Conservation (phyloP, 169 alveolate genomes). For the Pseudocohnilembus persalinus region DNA sequence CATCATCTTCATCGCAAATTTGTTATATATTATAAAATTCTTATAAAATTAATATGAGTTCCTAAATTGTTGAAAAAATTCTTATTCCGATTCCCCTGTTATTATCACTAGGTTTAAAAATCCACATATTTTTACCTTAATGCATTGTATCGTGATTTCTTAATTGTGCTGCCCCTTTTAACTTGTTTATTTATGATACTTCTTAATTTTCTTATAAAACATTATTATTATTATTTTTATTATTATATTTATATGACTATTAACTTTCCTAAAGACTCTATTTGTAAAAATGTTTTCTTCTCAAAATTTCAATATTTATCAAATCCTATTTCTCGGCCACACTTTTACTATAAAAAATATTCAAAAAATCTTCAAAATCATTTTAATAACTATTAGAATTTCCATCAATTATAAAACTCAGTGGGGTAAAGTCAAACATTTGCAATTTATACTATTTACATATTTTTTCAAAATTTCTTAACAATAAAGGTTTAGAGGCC, state of each 20-base stretch:
- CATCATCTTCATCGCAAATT: too few species aligned
- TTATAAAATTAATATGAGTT: neutral
- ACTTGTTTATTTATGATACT: neutral
- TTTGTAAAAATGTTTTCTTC: neutral
- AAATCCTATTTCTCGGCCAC: neutral
- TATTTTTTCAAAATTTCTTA: constrained; percentile 29
- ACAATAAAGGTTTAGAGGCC: constrained; percentile 48
- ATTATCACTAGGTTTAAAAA: constrained; percentile 52
- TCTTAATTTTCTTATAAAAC: neutral
- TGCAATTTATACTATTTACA: constrained; percentile 16
- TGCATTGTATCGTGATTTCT: neutral
- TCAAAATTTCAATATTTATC: neutral
- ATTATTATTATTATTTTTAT: neutral
- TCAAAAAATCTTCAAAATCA: constrained; percentile 22
- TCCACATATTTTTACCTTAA: constrained; percentile 46
- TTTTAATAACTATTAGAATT: neutral
- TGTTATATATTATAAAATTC: neutral
- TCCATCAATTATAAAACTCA: constrained; percentile 25
- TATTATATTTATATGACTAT: neutral
- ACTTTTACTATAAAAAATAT: neutral
- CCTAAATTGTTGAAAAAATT: constrained; percentile 22
- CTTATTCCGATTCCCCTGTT: constrained; percentile 58
- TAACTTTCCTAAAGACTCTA: neutral
- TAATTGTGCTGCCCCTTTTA: neutral
- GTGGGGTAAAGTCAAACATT: constrained; percentile 36